phyloP scores from a whole-genome alignment of 345 rosid species.

The Salix exigua region DNA sequence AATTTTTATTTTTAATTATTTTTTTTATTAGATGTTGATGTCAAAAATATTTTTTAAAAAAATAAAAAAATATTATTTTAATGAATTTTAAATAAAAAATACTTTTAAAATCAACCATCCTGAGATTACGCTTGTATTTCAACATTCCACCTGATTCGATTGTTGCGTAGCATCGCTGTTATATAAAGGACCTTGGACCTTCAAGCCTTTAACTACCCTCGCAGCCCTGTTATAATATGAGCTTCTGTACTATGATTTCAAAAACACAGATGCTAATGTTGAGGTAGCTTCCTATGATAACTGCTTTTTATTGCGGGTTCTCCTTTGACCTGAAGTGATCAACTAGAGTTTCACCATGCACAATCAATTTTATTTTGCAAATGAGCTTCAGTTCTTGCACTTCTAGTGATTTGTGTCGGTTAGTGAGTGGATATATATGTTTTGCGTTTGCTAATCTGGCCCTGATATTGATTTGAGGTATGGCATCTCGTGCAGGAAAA shows the following conservation, averaged over 20 bases:
- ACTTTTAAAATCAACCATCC: too few relatives aligned
- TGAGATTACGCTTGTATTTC: too few relatives aligned
- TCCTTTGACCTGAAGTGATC: not conserved
- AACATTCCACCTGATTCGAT: not conserved
- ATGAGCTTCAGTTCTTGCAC: not conserved
- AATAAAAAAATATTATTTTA: too few relatives aligned
- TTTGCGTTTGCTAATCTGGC: not conserved
- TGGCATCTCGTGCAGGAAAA: constrained; percentile 11
- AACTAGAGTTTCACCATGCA: not conserved
- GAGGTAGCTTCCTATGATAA: constrained; percentile 3
- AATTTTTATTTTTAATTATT: too few relatives aligned
- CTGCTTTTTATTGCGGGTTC: not conserved
- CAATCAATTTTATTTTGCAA: not conserved
- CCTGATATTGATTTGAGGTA: not conserved
- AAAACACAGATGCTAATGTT: not conserved
- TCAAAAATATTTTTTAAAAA: too few relatives aligned
- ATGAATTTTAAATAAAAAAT: too few relatives aligned
- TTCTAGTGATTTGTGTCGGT: not conserved
- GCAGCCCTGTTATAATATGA: not conserved
- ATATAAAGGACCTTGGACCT: not conserved
- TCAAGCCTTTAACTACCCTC: not conserved
- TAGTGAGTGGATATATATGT: not conserved
- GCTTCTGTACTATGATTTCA: constrained; percentile 3
- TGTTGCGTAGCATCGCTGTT: not conserved
- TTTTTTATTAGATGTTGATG: too few relatives aligned